Evolutionary conservation across 106 monocot species (phyloP), one percentile per base, ranked within the genome.

Genomic region (Dioscorea dumetorum): DNA sequence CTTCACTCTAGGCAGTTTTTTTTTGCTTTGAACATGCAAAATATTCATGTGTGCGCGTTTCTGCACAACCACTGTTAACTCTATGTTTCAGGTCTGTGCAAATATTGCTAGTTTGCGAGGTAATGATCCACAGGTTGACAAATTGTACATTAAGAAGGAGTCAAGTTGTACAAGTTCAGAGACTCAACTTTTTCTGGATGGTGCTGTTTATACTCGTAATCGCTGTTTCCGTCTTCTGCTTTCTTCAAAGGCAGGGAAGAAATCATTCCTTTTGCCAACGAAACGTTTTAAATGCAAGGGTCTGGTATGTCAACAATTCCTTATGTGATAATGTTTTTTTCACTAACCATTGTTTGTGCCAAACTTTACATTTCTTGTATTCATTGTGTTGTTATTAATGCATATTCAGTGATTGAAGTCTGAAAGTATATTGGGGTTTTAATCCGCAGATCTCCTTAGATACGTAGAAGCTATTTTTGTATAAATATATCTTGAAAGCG

Each of bases 171-270:
- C 68, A 56, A 70, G 74, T 53, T 51, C 7, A n/a, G 24, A 24
- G 16, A 72, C 65, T 60, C 82, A 85, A 10, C 80, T 92, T 84
- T 97, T 97, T 72, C 48, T 97, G 33, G 97, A 97, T 67, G 74
- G 41, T 74, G 89, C 80, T 70, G 97, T 97, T 8, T 97, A 97
- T 72, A 84, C 89, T 74, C 81, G 92, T 60, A 97, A 97, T 82
- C 83, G 97, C 15, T 92, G 97, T 73, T 97, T 97, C 62, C 86
- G 97, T 57, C 67, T 97, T 52, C 69, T 64, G 54, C 80, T 81
- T 70, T 97, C 97, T 61, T 97, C 97, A 50, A 97, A 97, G 68
- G 75, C 92, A 15, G 92, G 97, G 34, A 97, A 97, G 64, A 92
- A 70, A 22, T 82, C 92, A 64, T 70, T 92, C 70, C 89, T 97